Base-by-base conservation (phyloP, 2,329 filamentous ascomycete species). In the Colletotrichum paranaense region DNA sequence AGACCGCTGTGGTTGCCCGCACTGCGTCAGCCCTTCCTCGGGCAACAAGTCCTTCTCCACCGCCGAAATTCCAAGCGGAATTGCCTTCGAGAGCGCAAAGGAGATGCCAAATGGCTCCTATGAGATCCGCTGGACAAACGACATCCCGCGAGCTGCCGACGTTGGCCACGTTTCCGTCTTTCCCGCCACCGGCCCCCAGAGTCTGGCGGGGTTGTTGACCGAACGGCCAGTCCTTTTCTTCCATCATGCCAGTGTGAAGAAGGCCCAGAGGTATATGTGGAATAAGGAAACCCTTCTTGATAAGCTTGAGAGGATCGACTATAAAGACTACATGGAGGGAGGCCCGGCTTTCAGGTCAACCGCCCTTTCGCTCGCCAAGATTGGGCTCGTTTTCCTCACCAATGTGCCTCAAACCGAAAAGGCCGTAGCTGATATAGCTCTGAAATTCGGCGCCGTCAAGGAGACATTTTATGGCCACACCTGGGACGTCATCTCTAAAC, bases 381-480 rank as follows among this genome's bases (percentile, higher is more conserved):
- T 92, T 63, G 97, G 97, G 0, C 84, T 98, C 0, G 84, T 98
- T 19, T 94, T 97, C 81, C 82, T 98, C 32, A 90, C 89, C 62
- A 89, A 90, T 73, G 92, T 98, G 6, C 95, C 96, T 0, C 85
- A 91, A 11, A 88, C 89, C 19, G 89, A 93, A 74, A 82, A 87
- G 1, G 88, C 91, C 5, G 92, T 98, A 5, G 87, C 90, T 52
- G 83, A 86, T 26, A 91, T 98, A 71, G 93, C 92, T 2, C 86
- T 87, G 4, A 90, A 92, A 64, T 93, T 98, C 72, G 95, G 95
- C 1, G 90, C 90, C 42, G 84, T 98, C 30, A 93, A 95, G 78
- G 92, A 95, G 77, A 97, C 95, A 8, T 97, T 98, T 80, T 98
- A 98, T 82, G 97, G 97, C 55, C 87, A 88, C 77, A 97, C 95